These are phyloP conservation scores for Bauhinia variegata DNA, from an alignment of 306 rosid genomes.

Conservation along the genomic window DNA sequence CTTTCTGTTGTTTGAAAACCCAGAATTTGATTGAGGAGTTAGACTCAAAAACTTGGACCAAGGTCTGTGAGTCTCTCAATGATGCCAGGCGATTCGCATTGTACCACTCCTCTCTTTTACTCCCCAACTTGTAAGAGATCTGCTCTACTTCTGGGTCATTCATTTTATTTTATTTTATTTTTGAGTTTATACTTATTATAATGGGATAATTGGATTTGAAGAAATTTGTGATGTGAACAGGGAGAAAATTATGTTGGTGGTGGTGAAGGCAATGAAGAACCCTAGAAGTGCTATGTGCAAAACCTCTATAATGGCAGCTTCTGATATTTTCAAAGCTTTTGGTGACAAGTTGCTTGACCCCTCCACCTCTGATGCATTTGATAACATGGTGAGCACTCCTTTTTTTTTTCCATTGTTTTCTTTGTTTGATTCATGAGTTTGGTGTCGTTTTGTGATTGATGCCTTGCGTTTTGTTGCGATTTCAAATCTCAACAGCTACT, in stretches of 20 bases:
- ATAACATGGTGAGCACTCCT: constrained; percentile 61
- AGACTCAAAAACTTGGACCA: constrained; percentile 77
- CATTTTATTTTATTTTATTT: background rate
- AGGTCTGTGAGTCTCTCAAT: constrained; percentile 77
- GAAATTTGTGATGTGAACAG: constrained; percentile 43
- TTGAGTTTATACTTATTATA: background rate
- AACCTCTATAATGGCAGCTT: constrained; percentile 93
- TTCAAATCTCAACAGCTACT: constrained; percentile 54
- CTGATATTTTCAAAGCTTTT: constrained; percentile 73
- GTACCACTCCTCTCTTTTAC: constrained; percentile 59
- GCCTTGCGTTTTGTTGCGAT: constrained; percentile 23
- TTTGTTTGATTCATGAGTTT: background rate
- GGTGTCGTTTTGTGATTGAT: constrained; percentile 3
- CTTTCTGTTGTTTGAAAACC: background rate
- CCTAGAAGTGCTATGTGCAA: constrained; percentile 91
- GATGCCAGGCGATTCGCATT: constrained; percentile 71
- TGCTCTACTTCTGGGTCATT: background rate
- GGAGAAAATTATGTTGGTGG: constrained; percentile 62
- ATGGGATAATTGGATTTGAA: constrained; percentile 16
- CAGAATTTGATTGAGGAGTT: constrained; percentile 70
- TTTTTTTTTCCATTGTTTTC: background rate
- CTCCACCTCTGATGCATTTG: constrained; percentile 62
- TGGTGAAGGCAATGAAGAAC: constrained; percentile 85
- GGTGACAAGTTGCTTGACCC: constrained; percentile 76
- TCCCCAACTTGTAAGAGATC: constrained; percentile 55